Base-by-base conservation (phyloP, 306 rosid genomes). In the Rubus idaeus region DNA sequence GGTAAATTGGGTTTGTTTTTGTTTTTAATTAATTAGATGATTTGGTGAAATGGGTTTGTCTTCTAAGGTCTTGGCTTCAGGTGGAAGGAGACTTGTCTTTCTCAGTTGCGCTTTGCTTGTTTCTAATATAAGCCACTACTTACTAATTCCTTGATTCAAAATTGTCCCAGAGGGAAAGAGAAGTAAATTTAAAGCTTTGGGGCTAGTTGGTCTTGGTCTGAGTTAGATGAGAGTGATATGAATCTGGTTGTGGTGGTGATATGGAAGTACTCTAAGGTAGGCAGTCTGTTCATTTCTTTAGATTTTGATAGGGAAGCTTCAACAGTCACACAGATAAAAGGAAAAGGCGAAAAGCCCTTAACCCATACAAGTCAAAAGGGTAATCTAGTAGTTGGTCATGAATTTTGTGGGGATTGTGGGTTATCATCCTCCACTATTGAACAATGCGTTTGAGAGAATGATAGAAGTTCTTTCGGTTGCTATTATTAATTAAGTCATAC, bases 21-120 rank as follows among this genome's bases (percentile, higher is more conserved):
- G 91, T 82, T 79, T 88, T 37, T 14, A 37, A 64, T 64, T 37
- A 85, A 68, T 84, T 70, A 80, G 76, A 70, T 56, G 91, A 89
- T 91, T 90, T 68, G 97, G 93, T 95, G 96, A 84, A 77, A 89
- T 78, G 91, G 85, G 72, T 56, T 84, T 88, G 80, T 94, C 93
- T 82, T 68, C 62, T 5, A 84, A 89, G 88, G 76, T 42, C 67
- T 76, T 37, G 73, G 42, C 6, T 84, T 84, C 80, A 69, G 91
- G 89, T 88, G 89, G 79, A 74, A 78, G 93, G 90, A 84, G 82
- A 66, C 71, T 87, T 78, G 90, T 91, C 94, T 81, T 83, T 88
- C 87, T 90, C 91, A 82, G 56, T 60, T 77, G 45, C 68, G 65
- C 50, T 66, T 45, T 71, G 62, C 39, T 74, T 35, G 21, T 56